Evolutionary conservation across 257 asterid genomes (phyloP), one percentile per base, ranked within the genome.

Genomic region (Anisodus acutangulus): DNA sequence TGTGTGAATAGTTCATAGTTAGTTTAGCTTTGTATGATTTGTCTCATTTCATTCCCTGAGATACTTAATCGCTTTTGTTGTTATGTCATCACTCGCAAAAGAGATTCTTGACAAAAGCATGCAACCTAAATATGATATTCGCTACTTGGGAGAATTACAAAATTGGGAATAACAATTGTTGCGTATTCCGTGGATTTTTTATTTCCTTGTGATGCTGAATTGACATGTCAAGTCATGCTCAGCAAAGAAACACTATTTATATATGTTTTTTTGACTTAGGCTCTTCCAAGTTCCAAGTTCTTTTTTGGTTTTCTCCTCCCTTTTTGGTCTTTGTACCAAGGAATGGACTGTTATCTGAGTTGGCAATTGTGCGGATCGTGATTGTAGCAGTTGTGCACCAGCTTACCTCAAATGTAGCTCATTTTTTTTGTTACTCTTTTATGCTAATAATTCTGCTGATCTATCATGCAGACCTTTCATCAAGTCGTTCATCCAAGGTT

Each of bases 401-500:
- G 58, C 58, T 71, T 71, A 71, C 31, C 39, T 71, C 58, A 71
- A 45, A 31, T 82, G 2, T 66, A 6, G 58, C 35, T 64, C 26
- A 12, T 79, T 2, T 41, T 59, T 39, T 57, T 31, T 9, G 26
- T 70, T 82, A 51, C 83, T 63, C 76, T 9, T 51, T 85, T 63
- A 9, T 39, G 43, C 67, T 71, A 57, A 64, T 79, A 31, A 49
- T 85, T 80, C 68, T 31, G 62, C 64, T 54, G 49, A 78, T 70
- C 84, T 53, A 85, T 85, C 59, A 51, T 88, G 92, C 94, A 97
- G 99, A 64, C 45, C 71, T 31, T 87, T 97, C 85, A 91, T 97
- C 94, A 97, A 97, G 95, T 88, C 98, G 83, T 90, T 97, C 74
- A 93, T 96, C 85, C 97, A 93, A 88, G 99, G 99, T 66, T 90